Conservation (phyloP, 208 protist genomes). For the Leishmania major region DNA sequence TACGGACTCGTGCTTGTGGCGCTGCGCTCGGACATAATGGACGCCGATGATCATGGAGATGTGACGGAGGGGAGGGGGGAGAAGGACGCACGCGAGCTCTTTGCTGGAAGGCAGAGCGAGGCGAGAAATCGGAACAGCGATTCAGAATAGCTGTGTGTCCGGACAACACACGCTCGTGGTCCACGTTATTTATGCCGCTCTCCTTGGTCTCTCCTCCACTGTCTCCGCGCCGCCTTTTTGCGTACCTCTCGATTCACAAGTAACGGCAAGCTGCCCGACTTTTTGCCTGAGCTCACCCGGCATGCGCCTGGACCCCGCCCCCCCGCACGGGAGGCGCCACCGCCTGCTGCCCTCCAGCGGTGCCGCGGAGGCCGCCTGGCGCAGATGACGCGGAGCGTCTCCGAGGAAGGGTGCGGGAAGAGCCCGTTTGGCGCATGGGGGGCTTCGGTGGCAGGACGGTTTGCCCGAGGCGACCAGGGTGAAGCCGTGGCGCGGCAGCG, state of each 20-base stretch:
- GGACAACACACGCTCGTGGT: not conserved
- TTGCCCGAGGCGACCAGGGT: not conserved
- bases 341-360: constrained; percentile 37
- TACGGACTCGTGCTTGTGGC: not conserved
- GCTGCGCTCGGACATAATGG: not conserved
- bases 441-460: not conserved
- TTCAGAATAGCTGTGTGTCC: too few species aligned
- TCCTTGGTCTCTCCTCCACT: not conserved
- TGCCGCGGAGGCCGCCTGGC: not conserved
- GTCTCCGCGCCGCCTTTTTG: not conserved
- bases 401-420: not conserved
- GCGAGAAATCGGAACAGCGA: too few species aligned
- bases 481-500: not conserved
- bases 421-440: not conserved
- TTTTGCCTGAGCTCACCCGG: not conserved
- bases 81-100: not conserved
- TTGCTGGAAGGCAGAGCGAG: too few species aligned
- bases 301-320: not conserved
- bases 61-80: not conserved
- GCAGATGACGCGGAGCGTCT: not conserved
- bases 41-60: not conserved
- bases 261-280: not conserved
- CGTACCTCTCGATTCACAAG: not conserved
- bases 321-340: not conserved
- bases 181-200: not conserved